Evolutionary conservation across 2,329 filamentous ascomycete species (phyloP), one percentile per base, ranked within the genome.

Genomic region (Rugonectria rugulosa): DNA sequence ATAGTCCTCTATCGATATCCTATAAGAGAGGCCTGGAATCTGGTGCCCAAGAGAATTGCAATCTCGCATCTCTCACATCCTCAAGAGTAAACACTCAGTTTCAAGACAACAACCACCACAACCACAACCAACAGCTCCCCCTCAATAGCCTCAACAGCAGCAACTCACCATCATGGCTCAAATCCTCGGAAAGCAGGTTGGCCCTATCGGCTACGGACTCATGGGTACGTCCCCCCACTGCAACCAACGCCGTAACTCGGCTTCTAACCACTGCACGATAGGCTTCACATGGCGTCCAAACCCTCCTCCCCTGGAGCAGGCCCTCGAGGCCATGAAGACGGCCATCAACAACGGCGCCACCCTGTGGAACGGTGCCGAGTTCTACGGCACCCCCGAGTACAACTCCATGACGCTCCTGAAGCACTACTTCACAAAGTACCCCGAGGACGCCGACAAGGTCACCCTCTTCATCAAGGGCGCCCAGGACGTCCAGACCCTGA

Each of bases 401-500:
- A 87, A 88, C 73, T 75, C 70, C 66, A 84, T 88, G 65, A 80
- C 82, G 26, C 72, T 89, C 9, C 72, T 90, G 24, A 79, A 83
- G 57, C 75, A 78, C 21, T 90, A 89, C 73, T 88, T 90, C 66
- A 77, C 77, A 26, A 79, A 81, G 56, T 82, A 89, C 66, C 87
- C 88, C 1, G 82, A 87, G 58, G 83, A 89, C 59, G 85, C 86
- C 7, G 75, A 80, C 44, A 84, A 85, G 66, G 77, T 89, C 9
- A 77, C 87, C 10, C 72, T 90, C 41, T 80, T 79, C 63, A 79
- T 90, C 67, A 90, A 90, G 73, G 86, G 86, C 23, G 82, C 78
- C 7, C 31, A 76, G 26, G 68, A 79, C 37, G 55, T 71, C 2
- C 60, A 68, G 6, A 70, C 62, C 8, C 62, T 77, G 31, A 50